Base-by-base conservation (phyloP, 2,329 filamentous ascomycete genomes). In the Colletotrichum spinosum region DNA sequence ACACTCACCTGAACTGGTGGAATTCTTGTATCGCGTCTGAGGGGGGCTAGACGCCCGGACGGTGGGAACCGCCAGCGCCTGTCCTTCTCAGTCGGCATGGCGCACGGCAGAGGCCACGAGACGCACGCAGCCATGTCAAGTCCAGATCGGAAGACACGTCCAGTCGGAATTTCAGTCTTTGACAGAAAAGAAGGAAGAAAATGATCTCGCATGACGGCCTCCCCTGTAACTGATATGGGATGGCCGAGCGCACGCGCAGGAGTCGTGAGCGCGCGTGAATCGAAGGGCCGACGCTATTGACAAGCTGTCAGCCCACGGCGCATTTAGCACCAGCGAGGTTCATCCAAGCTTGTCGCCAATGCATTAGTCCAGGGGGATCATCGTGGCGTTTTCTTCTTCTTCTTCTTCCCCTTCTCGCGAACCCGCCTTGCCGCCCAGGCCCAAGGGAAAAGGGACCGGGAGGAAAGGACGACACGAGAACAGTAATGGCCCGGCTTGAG, bases 211-310 rank as follows among this genome's bases (percentile, higher is more conserved):
- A 41, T 13, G 17, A 46, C 9, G 25, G 8, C 12, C 9, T 35
- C 44, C 42, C 8, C 9, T 10, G 34, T 13, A 34, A 34, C 39
- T 52, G 11, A 58, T 7, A 52, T 51, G 34, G 52, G 25, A 37
- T 17, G 58, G 35, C 58, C 48, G 52, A 57, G 48, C 62, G 52
- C 25, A 25, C 25, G 25, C n/a, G 52, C 41, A 56, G 35, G 46
- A 45, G 62, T 62, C 34, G 8, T 12, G 38, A 41, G 52, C 15
- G 39, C 52, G 41, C 39, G n/a, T 51, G 33, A 25, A 56, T 44
- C 33, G 9, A 33, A 52, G 58, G 39, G 62, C 41, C 39, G 48
- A 57, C 62, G 62, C 58, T 65, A 65, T 65, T 65, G 62, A 56
- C 58, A 15, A 46, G 56, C 56, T 59, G 45, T 58, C 55, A 58